Base-by-base conservation (phyloP, 306 rosid species). In the Fragaria iinumae region DNA sequence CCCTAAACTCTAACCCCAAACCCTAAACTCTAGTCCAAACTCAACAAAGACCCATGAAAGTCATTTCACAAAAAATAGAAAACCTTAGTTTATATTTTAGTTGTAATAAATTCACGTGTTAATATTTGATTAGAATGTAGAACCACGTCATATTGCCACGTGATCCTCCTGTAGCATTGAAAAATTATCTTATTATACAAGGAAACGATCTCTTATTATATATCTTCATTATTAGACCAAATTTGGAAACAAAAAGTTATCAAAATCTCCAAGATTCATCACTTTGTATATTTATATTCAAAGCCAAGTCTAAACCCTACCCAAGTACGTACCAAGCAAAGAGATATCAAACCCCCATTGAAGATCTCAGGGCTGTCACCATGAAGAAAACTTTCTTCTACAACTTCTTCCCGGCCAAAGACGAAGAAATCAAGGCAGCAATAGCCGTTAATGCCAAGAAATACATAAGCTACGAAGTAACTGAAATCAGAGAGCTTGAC, bases 321-420 rank as follows among this genome's bases (percentile, higher is more conserved):
- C 10, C 5, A 34, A 65, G 38, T 17, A 4, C 11, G 36, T 60
- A 29, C 29, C 12, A 21, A 56, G 27, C 32, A 56, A 56, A n/a
- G 25, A 53, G 25, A 9, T 55, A 21, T 56, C 29, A 21, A 56
- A 57, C 16, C 64, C 32, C 14, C 32, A n/a, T 3, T 56, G 25
- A n/a, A 55, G n/a, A 9, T 13, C 67, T 56, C 25, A 53, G 7
- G 48, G 34, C 13, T n/a, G 21, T 9, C 21, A 29, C 23, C 55
- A 73, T 41, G 67, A 73, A 57, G 77, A 73, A 73, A 41, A 73
- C 43, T 10, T 57, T 57, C 25, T 73, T 56, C 77, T 73, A 56
- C 68, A 57, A 73, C 16, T 56, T 73, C 44, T 21, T 56, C 4
- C 53, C 67, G n/a, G 41, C 77, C n/a, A 73, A 73, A 29, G 77